A percentile compares a stretch with the other conserved stretches of the same genome.
These are phyloP conservation scores for Macrolepiota albuminosa DNA, from an alignment of 768 basidiomycete species.

Conservation along the genomic window DNA sequence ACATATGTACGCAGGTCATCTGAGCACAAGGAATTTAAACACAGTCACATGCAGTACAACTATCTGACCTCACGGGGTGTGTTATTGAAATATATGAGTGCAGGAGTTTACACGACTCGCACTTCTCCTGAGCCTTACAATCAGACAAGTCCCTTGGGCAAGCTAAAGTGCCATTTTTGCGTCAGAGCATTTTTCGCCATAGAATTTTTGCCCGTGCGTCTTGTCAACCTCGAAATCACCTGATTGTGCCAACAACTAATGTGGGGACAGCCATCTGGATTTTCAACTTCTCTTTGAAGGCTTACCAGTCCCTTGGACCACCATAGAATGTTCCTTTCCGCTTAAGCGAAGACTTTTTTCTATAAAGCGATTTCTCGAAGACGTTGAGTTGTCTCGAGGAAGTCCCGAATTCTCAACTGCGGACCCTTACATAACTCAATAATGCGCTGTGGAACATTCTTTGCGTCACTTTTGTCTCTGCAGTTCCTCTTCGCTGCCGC, in stretches of 20 bases:
- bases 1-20: background rate
- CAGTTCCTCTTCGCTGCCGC: constrained; percentile 22
- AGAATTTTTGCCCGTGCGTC: background rate
- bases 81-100: background rate
- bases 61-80: background rate
- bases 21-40: background rate
- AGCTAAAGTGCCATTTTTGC: background rate
- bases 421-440: background rate
- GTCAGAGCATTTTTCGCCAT: background rate
- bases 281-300: background rate
- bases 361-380: background rate
- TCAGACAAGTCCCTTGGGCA: background rate
- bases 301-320: background rate
- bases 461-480: constrained; percentile 21
- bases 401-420: background rate
- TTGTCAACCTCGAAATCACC: background rate
- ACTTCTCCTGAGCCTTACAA: background rate
- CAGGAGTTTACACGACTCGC: background rate
- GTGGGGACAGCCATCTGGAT: constrained; percentile 1
- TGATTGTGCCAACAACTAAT: background rate
- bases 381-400: background rate
- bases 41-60: background rate
- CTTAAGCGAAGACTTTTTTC: background rate
- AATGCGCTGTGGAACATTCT: constrained; percentile 9
- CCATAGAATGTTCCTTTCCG: background rate